A percentile compares a stretch with the other conserved stretches of the same genome.
These are phyloP conservation scores for Soucietia sequanensis DNA, from an alignment of 805 yeast species.

Conservation along the genomic window DNA sequence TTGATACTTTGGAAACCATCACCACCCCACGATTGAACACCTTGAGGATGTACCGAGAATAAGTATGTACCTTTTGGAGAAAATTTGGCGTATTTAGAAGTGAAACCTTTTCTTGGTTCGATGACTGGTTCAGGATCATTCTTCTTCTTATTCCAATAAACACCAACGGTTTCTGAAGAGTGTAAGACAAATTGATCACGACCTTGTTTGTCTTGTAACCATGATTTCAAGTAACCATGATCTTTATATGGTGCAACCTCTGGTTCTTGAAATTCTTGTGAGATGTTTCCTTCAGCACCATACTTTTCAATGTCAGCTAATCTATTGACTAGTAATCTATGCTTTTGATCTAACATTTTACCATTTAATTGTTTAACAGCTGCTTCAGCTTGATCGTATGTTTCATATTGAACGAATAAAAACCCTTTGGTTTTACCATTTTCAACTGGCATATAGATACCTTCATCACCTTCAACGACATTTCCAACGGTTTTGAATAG, in stretches of 20 bases:
- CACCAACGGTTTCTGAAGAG: constrained; percentile 74
- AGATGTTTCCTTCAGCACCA: constrained; percentile 62
- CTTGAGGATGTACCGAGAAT: constrained; percentile 88
- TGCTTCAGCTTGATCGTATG: constrained; percentile 63
- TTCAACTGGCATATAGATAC: constrained; percentile 78
- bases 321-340: constrained; percentile 80
- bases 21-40: constrained; percentile 97
- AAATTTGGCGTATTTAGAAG: constrained; percentile 82
- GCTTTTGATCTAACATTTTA: constrained; percentile 91
- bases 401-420: constrained; percentile 78
- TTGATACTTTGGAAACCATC: constrained; percentile 66
- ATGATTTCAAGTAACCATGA: constrained; percentile 79
- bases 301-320: constrained; percentile 79
- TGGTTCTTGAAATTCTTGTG: constrained; percentile 69
- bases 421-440: constrained; percentile 83
- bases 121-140: constrained; percentile 72
- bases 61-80: constrained; percentile 92
- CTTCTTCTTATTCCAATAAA: constrained; percentile 80
- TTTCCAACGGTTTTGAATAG: constrained; percentile 76
- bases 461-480: constrained; percentile 56
- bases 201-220: constrained; percentile 86
- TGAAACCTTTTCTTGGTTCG: constrained; percentile 81
- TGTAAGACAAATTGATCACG: constrained; percentile 90
- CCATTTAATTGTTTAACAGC: constrained; percentile 82
- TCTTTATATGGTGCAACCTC: constrained; percentile 67